phyloP scores from a whole-genome alignment of 768 basidiomycete genomes.

The Holtermanniella nyarrowii region DNA sequence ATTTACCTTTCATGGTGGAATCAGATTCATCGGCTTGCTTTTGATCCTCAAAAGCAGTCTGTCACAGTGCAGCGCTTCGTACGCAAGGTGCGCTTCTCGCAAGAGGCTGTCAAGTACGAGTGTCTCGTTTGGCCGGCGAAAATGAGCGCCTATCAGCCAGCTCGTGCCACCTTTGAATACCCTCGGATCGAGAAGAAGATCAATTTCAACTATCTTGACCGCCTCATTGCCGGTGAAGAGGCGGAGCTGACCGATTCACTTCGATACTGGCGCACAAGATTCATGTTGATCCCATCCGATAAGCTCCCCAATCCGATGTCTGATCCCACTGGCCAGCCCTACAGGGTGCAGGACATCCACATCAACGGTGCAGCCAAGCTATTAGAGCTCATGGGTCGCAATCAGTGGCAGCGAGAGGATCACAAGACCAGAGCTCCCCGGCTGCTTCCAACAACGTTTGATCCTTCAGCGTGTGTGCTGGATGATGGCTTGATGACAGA shows the following conservation, averaged over 20 bases:
- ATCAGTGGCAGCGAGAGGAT: slow-evolving; percentile 64
- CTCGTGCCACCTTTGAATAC: slow-evolving; percentile 60
- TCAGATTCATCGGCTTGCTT: slow-evolving; percentile 85
- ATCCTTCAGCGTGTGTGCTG: slow-evolving; percentile 64
- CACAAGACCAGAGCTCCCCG: slow-evolving; percentile 52
- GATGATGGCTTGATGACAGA: slow-evolving; percentile 71
- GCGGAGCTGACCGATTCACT: slow-evolving; percentile 58
- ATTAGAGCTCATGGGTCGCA: slow-evolving; percentile 72
- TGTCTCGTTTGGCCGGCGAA: slow-evolving; percentile 91
- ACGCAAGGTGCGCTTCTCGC: slow-evolving; percentile 49
- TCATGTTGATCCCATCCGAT: slow-evolving; percentile 78
- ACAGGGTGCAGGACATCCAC: slow-evolving; percentile 72
- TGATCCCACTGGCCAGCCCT: background rate
- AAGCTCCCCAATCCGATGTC: slow-evolving; percentile 48
- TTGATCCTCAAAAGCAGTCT: slow-evolving; percentile 61
- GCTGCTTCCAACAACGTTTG: slow-evolving; percentile 73
- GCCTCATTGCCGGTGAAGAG: slow-evolving; percentile 37
- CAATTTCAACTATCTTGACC: slow-evolving; percentile 39
- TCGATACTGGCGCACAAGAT: slow-evolving; percentile 87
- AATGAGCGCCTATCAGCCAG: slow-evolving; percentile 74
- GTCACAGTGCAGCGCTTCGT: slow-evolving; percentile 82
- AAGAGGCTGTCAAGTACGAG: slow-evolving; percentile 59
- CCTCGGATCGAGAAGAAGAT: slow-evolving; percentile 43
- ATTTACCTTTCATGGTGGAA: slow-evolving; percentile 91
- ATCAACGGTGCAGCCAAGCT: slow-evolving; percentile 84